A percentile compares a stretch with the other conserved stretches of the same genome.
phyloP scores from a whole-genome alignment of 805 yeast genomes.

The Myxozyma melibiosi region DNA sequence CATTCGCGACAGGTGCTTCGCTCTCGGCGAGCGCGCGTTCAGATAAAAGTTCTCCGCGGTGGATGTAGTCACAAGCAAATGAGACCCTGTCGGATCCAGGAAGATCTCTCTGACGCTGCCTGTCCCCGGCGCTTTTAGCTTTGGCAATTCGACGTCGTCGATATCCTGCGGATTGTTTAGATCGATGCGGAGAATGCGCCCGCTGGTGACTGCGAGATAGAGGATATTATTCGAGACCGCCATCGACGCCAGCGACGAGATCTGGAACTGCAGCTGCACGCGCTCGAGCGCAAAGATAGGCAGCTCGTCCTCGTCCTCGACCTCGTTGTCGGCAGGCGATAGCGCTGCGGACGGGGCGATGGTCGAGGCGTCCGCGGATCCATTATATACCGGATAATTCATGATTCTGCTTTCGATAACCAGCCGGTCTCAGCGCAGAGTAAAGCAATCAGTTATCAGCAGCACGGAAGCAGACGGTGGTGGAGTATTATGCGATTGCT shows the following conservation, averaged over 20 bases:
- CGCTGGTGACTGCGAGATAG: constrained; percentile 55
- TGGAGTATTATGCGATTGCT: neutral
- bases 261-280: constrained; percentile 56
- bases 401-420: neutral
- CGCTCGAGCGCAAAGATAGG: constrained; percentile 43
- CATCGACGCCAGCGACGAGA: constrained; percentile 52
- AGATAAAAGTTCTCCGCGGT: constrained; percentile 53
- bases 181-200: constrained; percentile 64
- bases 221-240: constrained; percentile 60
- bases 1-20: constrained; percentile 51
- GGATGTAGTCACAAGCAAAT: constrained; percentile 53
- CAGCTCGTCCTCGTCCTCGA: constrained; percentile 24
- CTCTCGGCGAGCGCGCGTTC: constrained; percentile 47
- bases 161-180: constrained; percentile 66
- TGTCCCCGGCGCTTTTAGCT: constrained; percentile 36
- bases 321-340: neutral
- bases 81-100: constrained; percentile 56
- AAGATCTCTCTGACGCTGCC: constrained; percentile 46
- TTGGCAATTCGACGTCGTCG: constrained; percentile 41
- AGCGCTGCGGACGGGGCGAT: constrained; percentile 18
- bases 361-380: neutral
- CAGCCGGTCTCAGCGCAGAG: no score
- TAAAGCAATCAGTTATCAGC: neutral
- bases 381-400: constrained; percentile 18
- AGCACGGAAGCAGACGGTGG: neutral